Conservation (phyloP, 176 grass and related monocot species). For the barley (Hordeum vulgare) region MorexV3_pseudomolecules_assembly NC_058521.1:453946272-453946771, state of each 20-base stretch:
- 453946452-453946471: conserved; percentile 2
- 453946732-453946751: conserved; percentile 37
- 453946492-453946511: conserved; percentile 35
- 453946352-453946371: not conserved
- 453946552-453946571: not conserved
- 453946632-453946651: not conserved
- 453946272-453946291: conserved; percentile 47
- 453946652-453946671: not conserved
- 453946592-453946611: conserved; percentile 8
- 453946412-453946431: not conserved
- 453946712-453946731: conserved; percentile 4
- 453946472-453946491: conserved; percentile 42
- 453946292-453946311: conserved; percentile 41
- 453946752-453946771: conserved; percentile 47
- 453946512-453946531: not conserved
- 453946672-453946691: conserved; percentile 19
- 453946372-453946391: conserved; percentile 33
- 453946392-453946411: conserved; percentile 26
- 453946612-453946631: conserved; percentile 7
- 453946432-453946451: not conserved
- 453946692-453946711: not conserved
- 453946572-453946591: conserved; percentile 1
- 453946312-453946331: conserved; percentile 63
- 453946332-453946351: conserved; percentile 18
- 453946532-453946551: conserved; percentile 19